Base-by-base conservation (phyloP, 768 basidiomycete species). In the Thelephora aurantiotincta region DNA sequence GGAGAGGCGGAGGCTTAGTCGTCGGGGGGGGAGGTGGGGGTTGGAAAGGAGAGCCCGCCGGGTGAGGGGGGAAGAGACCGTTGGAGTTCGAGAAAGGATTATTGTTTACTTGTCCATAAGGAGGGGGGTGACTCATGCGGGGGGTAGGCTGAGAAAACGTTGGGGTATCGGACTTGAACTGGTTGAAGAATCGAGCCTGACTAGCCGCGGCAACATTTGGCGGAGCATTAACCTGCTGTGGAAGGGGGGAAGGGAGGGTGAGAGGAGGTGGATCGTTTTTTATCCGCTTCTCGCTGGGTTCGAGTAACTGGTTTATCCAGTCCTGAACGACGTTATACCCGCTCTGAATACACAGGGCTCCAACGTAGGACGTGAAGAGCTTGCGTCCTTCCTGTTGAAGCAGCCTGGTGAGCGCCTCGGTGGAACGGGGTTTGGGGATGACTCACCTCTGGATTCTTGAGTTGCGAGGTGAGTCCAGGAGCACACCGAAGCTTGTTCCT, bases 291-390 rank as follows among this genome's bases (percentile, higher is more conserved):
- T 30, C 26, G 26, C 26, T 30, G 6, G 80, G 78, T 52, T 70
- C 71, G 44, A 82, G 65, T 22, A 82, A 65, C 46, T 65, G 65
- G 43, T 72, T 72, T 30, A 82, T 71, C 80, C 80, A 85, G 19
- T 60, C 54, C 55, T 77, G 68, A 44, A 82, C 66, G 6, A 59
- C 56, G 3, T 55, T 38, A 33, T 73, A 56, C 18, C 81, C 82
- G 47, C 67, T 71, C 45, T 74, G 72, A n/a, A 71, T 64, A 58
- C 73, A 79, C 11, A 80, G 60, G n/a, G 79, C 82, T 7, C 80
- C 82, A 11, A 83, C 65, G 52, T 82, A 83, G 16, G 73, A 72
- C 54, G 73, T 55, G 52, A 81, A 81, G 44, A 78, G 71, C 38
- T 60, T 62, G 22, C 66, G 66, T 47, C 74, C 71, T 60, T 78